phyloP scores from a whole-genome alignment of 352 stramenopile genomes.

The Phytopythium montanum region DNA sequence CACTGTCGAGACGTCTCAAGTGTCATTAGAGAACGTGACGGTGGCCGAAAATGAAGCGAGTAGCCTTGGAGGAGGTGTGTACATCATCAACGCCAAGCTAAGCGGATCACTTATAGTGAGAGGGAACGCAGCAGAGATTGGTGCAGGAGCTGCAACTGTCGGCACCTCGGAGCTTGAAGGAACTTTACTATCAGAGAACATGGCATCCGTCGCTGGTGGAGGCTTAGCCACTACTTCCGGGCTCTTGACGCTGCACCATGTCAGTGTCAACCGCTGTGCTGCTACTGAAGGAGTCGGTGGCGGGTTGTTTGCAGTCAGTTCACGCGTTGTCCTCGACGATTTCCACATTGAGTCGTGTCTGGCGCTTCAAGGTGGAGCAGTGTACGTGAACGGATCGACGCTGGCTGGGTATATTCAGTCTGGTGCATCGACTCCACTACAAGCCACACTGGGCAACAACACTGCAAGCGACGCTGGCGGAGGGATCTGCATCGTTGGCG shows the following conservation, averaged over 20 bases:
- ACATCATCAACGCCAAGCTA: constrained; percentile 16
- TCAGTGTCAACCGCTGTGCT: constrained; percentile 18
- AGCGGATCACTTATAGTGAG: constrained; percentile 14
- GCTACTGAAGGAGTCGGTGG: constrained; percentile 18
- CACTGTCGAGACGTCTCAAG: constrained; percentile 1
- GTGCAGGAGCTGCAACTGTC: constrained; percentile 18
- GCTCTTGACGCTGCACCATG: constrained; percentile 16
- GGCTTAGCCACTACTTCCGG: constrained; percentile 22
- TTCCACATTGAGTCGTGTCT: constrained; percentile 18
- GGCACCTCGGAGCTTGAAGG: constrained; percentile 14
- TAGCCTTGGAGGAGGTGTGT: constrained; percentile 23
- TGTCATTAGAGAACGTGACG: constrained; percentile 2
- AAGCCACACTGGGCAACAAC: constrained; percentile 5
- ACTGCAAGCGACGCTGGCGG: constrained; percentile 23
- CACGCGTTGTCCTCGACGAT: constrained; percentile 13
- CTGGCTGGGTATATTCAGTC: constrained; percentile 9
- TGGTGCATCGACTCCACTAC: background rate
- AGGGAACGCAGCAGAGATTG: constrained; percentile 20
- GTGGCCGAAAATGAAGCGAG: constrained; percentile 19
- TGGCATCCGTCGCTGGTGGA: constrained; percentile 18
- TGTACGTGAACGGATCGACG: constrained; percentile 24
- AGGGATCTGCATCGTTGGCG: constrained; percentile 25
- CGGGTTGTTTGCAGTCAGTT: constrained; percentile 19
- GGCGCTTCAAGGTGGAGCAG: constrained; percentile 20
- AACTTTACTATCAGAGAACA: constrained; percentile 16